phyloP scores from a whole-genome alignment of 202 grass and related monocot species.

The Alloteropsis angusta region DNA sequence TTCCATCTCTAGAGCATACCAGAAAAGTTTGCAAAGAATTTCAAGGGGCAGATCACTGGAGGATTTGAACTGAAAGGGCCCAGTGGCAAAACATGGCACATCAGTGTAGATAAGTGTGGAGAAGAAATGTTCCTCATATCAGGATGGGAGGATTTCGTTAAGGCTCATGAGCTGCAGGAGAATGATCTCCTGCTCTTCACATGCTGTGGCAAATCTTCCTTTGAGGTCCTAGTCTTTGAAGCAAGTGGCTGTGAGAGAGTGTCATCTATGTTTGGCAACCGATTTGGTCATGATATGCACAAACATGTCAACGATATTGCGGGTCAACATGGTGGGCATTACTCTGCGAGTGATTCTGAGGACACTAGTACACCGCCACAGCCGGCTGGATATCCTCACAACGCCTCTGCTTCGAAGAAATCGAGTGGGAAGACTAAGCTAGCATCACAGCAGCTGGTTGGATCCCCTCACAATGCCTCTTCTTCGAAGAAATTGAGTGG shows the following conservation, averaged over 20 bases:
- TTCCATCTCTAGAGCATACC: constrained; percentile 35
- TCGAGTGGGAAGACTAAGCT: too few species aligned
- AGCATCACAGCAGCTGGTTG: background rate
- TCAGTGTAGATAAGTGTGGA: constrained; percentile 13
- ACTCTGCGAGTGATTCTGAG: background rate
- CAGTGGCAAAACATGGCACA: constrained; percentile 27
- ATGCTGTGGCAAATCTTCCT: constrained; percentile 22
- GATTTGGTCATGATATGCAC: background rate
- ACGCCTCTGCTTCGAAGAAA: too few species aligned
- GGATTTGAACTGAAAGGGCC: constrained; percentile 25
- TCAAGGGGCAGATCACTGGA: constrained; percentile 17
- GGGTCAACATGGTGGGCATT: background rate
- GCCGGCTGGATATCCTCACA: too few species aligned
- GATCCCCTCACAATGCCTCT: background rate
- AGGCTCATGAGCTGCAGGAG: constrained; percentile 27
- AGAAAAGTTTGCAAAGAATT: constrained; percentile 33
- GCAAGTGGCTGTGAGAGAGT: constrained; percentile 31
- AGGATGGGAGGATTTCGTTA: constrained; percentile 46
- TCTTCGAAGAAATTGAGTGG: background rate
- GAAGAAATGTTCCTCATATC: constrained; percentile 14
- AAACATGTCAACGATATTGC: background rate
- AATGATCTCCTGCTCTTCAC: constrained; percentile 40
- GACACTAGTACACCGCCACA: background rate
- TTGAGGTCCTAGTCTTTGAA: constrained; percentile 37
- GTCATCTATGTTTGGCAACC: background rate